Evolutionary conservation across 805 yeast species (phyloP), one percentile per base, ranked within the genome.

Genomic region (Tetrapisispora arboricola): DNA sequence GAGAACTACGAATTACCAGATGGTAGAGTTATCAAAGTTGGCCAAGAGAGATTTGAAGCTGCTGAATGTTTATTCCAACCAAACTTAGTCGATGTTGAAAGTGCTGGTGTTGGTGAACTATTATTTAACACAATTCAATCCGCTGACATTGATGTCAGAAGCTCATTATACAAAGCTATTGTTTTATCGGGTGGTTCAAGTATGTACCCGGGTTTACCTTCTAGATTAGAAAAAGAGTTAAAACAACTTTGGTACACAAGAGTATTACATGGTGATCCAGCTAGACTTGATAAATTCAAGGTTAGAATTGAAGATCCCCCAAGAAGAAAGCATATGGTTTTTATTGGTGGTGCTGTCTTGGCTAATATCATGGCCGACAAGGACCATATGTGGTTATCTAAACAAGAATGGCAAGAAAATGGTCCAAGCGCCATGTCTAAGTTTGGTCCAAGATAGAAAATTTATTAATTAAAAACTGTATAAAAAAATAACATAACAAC

Each of bases 301-400:
- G 96, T 92, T 31, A 78, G 90, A 65, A 92, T 92, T 55, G 97
- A 92, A 64, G 97, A 92, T 63, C 97, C 98, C 32, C 98, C 98
- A 51, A 78, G 97, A 71, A 86, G 98, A 72, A 83, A 88, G 62
- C 96, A 92, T 64, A 90, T 92, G 96, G 98, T 92, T 27, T 92
- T 92, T 65, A 80, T 90, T 50, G 98, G 98, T 53, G 98, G 98
- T 54, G 97, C 97, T 4, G 97, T 92, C 17, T 72, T 92, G 59
- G 97, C 98, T 26, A 86, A 84, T 59, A 90, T 92, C 52, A 92
- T 92, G 97, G 94, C 94, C 36, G 96, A 88, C 62, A 92, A 90
- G 64, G 96, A 88, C 50, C 96, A 88, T 58, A 84, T 92, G 95
- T 92, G 98, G 98, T 76, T 92, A 51, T 71, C 85, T 40, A 88